Percentiles rank a stretch among this genome's conserved stretches.
Evolutionary conservation across 2,329 filamentous ascomycete species (phyloP).

Genomic region (Peltaster fructicola): DNA sequence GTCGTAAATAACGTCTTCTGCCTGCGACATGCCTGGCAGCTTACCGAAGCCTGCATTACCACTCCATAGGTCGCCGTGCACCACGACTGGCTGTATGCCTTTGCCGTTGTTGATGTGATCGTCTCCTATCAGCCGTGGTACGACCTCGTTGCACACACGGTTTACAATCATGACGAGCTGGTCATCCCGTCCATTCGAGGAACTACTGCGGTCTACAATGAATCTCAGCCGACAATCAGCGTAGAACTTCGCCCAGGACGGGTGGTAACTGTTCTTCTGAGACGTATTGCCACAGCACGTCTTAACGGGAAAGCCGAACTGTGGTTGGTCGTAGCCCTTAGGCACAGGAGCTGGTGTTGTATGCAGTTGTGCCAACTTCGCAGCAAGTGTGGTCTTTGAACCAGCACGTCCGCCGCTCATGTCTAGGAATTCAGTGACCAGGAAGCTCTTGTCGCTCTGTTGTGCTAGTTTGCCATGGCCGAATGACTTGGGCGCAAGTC

Average conservation of each 20-base stretch:
- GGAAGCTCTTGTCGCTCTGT: conserved; percentile 31
- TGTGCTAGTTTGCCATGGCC: conserved; percentile 46
- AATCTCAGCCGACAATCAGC: conserved; percentile 54
- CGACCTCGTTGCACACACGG: conserved; percentile 42
- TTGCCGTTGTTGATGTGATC: conserved; percentile 42
- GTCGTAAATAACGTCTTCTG: conserved; percentile 68
- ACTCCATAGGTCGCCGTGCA: conserved; percentile 89
- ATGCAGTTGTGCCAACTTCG: conserved; percentile 65
- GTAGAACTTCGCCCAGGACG: conserved; percentile 74
- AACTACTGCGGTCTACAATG: conserved; percentile 41
- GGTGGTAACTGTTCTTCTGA: conserved; percentile 59
- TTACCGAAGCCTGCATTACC: conserved; percentile 58
- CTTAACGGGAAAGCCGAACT: conserved; percentile 69
- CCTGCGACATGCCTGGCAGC: conserved; percentile 36
- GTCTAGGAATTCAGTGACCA: conserved; percentile 67
- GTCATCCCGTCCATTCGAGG: conserved; percentile 45
- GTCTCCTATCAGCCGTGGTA: conserved; percentile 59
- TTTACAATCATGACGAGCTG: conserved; percentile 49
- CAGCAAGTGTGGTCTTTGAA: conserved; percentile 35
- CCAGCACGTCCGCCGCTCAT: conserved; percentile 27
- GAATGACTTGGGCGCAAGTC: conserved; percentile 57
- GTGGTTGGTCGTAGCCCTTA: conserved; percentile 36
- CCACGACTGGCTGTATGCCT: conserved; percentile 54
- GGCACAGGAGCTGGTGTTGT: conserved; percentile 53
- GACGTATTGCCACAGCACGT: conserved; percentile 77